Evolutionary conservation across 805 yeast species (phyloP).

Genomic region (Metschnikowia cerradonensis): DNA sequence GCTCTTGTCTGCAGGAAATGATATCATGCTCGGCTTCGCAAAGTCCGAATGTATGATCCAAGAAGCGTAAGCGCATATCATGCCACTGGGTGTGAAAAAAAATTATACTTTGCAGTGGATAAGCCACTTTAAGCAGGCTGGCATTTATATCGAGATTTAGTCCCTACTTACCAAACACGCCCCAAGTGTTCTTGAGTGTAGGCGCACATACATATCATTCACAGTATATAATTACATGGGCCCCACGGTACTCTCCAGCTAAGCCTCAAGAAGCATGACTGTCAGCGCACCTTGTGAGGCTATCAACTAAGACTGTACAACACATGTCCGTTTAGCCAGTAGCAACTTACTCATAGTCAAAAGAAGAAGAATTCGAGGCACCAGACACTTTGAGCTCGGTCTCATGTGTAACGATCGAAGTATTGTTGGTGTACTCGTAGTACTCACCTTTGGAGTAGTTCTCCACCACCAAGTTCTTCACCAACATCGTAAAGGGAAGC

Average conservation of each 20-base stretch:
- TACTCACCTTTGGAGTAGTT: slow-evolving; percentile 30
- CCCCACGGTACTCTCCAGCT: background rate
- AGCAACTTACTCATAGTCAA: background rate
- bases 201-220: background rate
- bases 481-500: slow-evolving; percentile 32
- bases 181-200: no score
- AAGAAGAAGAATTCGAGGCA: no score
- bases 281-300: background rate
- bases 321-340: background rate
- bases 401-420: background rate
- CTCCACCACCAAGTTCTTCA: slow-evolving; percentile 18
- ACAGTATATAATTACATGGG: background rate
- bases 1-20: slow-evolving; percentile 6
- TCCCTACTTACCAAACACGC: background rate
- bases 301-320: background rate
- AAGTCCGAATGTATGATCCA: slow-evolving; percentile 12
- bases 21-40: slow-evolving; percentile 15
- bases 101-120: background rate
- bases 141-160: background rate
- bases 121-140: background rate
- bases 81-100: background rate
- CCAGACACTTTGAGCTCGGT: background rate
- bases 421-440: slow-evolving; percentile 26
- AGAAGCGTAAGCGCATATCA: slow-evolving; percentile 3
- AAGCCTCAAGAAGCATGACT: background rate